These are phyloP conservation scores for Liquidambar formosana DNA, from an alignment of 164 flowering plant species.

Conservation along the genomic window DNA sequence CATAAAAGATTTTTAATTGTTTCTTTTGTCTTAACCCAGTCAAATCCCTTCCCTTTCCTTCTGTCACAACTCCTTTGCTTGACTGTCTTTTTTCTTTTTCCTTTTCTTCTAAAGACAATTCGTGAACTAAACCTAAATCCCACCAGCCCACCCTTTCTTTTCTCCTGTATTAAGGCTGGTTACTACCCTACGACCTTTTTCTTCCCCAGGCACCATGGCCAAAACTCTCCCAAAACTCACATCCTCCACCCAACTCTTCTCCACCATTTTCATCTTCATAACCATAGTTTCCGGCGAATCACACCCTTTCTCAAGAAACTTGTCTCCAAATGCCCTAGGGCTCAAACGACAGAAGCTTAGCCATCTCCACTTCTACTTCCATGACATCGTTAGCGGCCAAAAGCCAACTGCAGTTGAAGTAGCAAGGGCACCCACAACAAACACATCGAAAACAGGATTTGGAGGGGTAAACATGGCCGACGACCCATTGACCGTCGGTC, in stretches of 20 bases:
- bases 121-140: too few relatives aligned
- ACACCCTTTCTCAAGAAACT: background rate
- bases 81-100: too few relatives aligned
- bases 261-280: background rate
- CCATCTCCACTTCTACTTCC: too few relatives aligned
- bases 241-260: background rate
- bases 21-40: too few relatives aligned
- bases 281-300: background rate
- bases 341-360: slow-evolving; percentile 22
- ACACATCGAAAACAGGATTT: slow-evolving; percentile 16
- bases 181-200: too few relatives aligned
- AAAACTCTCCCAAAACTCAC: background rate
- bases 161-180: too few relatives aligned
- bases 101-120: too few relatives aligned
- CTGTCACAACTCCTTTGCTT: too few relatives aligned
- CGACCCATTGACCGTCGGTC: slow-evolving; percentile 30
- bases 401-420: slow-evolving; percentile 31
- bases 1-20: too few relatives aligned
- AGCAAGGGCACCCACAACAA: slow-evolving; percentile 17
- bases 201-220: too few relatives aligned
- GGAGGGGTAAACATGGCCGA: slow-evolving; percentile 29
- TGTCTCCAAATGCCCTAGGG: slow-evolving; percentile 2
- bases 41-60: too few relatives aligned
- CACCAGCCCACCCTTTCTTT: too few relatives aligned
- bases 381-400: slow-evolving; percentile 30